Base-by-base conservation (phyloP, 2,329 filamentous ascomycete genomes). In the Penicillium italicum region DNA sequence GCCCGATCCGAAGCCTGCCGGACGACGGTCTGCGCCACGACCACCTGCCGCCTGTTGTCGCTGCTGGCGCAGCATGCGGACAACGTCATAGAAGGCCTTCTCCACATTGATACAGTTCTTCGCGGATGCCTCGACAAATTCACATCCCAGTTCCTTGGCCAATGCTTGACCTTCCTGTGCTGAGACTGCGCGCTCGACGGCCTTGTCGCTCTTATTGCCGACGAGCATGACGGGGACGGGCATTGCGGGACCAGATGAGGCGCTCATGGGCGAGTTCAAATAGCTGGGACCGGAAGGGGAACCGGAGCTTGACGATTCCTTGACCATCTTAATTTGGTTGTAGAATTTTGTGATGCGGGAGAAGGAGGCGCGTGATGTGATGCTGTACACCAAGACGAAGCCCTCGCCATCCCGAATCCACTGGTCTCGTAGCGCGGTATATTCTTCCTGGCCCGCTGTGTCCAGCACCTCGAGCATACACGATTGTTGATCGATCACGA, bases 71-170 rank as follows among this genome's bases (percentile, higher is more conserved):
- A 99, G 80, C 73, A 94, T 90, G 64, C 94, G 82, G 52, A 97
- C 94, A 8, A 99, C 94, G 70, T 99, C 94, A 76, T 96, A 97
- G 71, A 99, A 97, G 31, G 91, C 93, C 80, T 96, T 97, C 75
- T 96, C 94, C 51, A 97, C 93, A 69, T 97, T 97, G 80, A 97
- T 91, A 77, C 92, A 96, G 73, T 96, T 97, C 79, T 97, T 97
- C 34, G 93, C 93, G 7, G 92, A 97, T 2, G 93, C 92, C 75
- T 97, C 93, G 66, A 97, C 91, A 67, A 97, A 97, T 66, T 97
- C 92, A 77, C 94, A 97, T 60, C 91, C 91, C 37, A 99, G 80
- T 69, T 97, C 91, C 68, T 92, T 89, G 53, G 94, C 93, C 37
- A 97, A 79, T 50, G 92, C 91, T 64, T 91, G 89, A 16, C 94